Evolutionary conservation across 73 alveolate genomes (phyloP).

Genomic region (Symbiodinium pilosum): DNA sequence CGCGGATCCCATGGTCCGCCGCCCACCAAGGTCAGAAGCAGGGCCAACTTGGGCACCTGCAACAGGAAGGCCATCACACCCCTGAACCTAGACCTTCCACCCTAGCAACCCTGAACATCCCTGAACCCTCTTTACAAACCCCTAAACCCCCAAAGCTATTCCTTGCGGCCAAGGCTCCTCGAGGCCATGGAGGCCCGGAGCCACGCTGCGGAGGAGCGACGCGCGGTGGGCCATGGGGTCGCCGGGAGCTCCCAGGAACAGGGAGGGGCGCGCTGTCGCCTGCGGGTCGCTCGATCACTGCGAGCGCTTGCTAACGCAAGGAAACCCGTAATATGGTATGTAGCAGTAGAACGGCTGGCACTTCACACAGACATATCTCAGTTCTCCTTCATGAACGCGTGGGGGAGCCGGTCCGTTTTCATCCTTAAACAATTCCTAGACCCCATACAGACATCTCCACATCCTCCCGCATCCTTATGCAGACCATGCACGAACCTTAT

Average conservation of each 20-base stretch:
- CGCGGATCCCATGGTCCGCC: background rate
- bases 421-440: too few relatives aligned
- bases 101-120: background rate
- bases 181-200: conserved; percentile 54
- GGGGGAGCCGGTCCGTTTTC: too few relatives aligned
- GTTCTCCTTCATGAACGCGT: too few relatives aligned
- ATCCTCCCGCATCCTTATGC: too few relatives aligned
- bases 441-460: too few relatives aligned
- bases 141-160: conserved; percentile 43
- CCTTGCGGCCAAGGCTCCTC: too few relatives aligned
- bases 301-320: too few relatives aligned
- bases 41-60: conserved; percentile 50
- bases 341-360: too few relatives aligned
- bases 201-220: conserved; percentile 35
- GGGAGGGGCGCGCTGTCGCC: background rate
- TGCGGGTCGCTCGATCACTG: background rate
- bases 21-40: conserved; percentile 36
- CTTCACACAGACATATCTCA: too few relatives aligned
- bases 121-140: background rate
- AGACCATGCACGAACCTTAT: too few relatives aligned
- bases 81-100: background rate
- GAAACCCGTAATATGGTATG: too few relatives aligned
- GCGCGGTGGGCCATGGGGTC: background rate
- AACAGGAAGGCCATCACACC: too few relatives aligned
- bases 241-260: background rate